Conservation (phyloP, 805 yeast genomes). For the Metschnikowia corniflorae region DNA sequence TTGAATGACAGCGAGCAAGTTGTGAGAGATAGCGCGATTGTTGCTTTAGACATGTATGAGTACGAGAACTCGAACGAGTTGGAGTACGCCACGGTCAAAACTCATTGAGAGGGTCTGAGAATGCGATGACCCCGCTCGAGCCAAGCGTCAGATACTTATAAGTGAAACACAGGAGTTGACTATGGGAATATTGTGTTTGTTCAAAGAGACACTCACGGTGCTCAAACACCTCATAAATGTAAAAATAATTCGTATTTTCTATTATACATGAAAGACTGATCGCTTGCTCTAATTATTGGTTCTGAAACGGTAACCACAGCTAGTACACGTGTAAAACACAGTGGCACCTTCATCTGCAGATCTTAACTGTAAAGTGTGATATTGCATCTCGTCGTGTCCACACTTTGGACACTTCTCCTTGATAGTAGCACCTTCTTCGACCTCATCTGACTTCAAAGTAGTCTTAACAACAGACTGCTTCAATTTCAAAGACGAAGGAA, state of each 20-base stretch:
- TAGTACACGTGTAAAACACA: conserved; percentile 93
- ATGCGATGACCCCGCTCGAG: too few relatives aligned
- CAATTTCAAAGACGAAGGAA: conserved; percentile 78
- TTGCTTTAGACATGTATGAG: conserved; percentile 97
- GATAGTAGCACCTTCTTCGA: conserved; percentile 94
- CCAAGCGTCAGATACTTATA: too few relatives aligned
- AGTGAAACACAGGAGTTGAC: too few relatives aligned
- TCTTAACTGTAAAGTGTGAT: conserved; percentile 92
- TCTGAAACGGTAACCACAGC: conserved; percentile 90
- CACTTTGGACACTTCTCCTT: conserved; percentile 98
- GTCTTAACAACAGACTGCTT: conserved; percentile 92
- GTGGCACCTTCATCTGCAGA: conserved; percentile 99
- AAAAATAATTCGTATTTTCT: conserved; percentile 6
- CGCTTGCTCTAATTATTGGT: conserved; percentile 68
- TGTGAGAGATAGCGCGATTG: conserved; percentile 94
- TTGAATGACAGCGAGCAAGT: conserved; percentile 81
- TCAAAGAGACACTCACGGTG: too few relatives aligned
- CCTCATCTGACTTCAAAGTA: conserved; percentile 64
- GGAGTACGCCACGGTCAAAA: conserved; percentile 52
- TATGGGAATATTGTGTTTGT: too few relatives aligned
- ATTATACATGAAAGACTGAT: conserved; percentile 5
- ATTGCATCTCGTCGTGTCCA: conserved; percentile 97
- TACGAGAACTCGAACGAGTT: conserved; percentile 82
- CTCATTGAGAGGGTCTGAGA: too few relatives aligned
- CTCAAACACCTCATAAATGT: not conserved